Evolutionary conservation across 164 flowering plant species (phyloP).

Genomic region (Vitis vinifera): DNA sequence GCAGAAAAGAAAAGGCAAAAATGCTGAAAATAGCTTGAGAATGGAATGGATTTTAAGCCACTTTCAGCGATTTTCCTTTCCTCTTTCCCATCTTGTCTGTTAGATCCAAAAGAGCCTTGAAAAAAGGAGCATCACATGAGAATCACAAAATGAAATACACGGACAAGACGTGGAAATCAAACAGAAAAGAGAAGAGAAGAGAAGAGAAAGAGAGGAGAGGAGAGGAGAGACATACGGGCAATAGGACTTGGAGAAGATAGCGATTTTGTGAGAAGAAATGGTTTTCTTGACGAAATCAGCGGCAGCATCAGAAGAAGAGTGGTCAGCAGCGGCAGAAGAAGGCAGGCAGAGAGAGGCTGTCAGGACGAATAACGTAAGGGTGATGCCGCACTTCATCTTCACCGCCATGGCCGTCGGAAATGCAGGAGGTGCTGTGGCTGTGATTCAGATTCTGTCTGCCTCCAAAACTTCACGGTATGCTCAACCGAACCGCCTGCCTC

Average conservation of each 20-base stretch:
- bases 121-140: neutral
- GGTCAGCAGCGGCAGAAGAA: constrained; percentile 9
- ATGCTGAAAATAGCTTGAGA: too few species aligned
- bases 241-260: constrained; percentile 88
- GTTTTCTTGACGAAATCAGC: constrained; percentile 67
- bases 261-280: constrained; percentile 63
- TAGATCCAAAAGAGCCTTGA: neutral
- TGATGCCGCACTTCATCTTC: too few species aligned
- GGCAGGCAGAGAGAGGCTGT: neutral
- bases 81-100: too few species aligned
- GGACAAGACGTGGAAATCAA: neutral
- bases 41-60: too few species aligned
- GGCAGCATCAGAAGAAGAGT: neutral
- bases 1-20: too few species aligned
- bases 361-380: too few species aligned
- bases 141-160: neutral
- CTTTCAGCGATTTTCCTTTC: too few species aligned
- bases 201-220: neutral
- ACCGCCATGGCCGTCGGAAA: too few species aligned
- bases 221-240: constrained; percentile 64
- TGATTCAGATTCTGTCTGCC: too few species aligned
- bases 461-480: too few species aligned
- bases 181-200: neutral
- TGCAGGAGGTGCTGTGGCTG: too few species aligned
- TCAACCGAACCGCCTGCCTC: too few species aligned